Base-by-base conservation (phyloP, 2,329 filamentous ascomycete species). In the Alternaria metachromatica region DNA sequence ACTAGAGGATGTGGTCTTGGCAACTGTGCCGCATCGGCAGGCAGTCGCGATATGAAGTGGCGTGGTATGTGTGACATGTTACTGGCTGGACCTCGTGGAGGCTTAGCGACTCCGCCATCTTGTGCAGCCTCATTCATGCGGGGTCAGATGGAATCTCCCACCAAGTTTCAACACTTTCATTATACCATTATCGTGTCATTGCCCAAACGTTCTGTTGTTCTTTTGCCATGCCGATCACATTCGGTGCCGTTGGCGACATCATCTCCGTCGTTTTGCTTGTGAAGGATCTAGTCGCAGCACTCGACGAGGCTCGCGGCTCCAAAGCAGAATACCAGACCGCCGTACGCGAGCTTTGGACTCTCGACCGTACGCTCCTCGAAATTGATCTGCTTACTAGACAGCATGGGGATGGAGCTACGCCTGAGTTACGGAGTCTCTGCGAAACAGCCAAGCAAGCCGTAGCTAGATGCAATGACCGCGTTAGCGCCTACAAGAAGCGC, bases 281-380 rank as follows among this genome's bases (percentile, higher is more conserved):
- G 18, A 79, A 77, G 64, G 71, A 76, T 41, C 43, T 77, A 2
- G 55, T 78, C 20, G 59, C 68, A 8, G 68, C 73, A 3, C 72
- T 81, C 4, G 67, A 79, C 44, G 63, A 74, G 18, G 66, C 55
- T 28, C 65, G 72, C 4, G 78, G 79, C 21, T 72, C 76, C 11
- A 55, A 69, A 15, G 64, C 71, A 9, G 73, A 79, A 41, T 80
- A 77, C 53, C 73, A 70, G 23, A 69, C 71, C 18, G 23, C 77
- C 0, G 61, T 69, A 1, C 60, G 65, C 3, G 74, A 79, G 30
- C 68, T 81, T 1, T 70, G 66, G 55, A 67, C 68, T 21, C 62
- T 73, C 6, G 69, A 72, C 15, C 56, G 61, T 30, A 56, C 8
- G 43, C 62, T 66, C 37, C 60, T 64, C 4, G 62, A 73, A 51